Evolutionary conservation across 345 rosid genomes (phyloP), one percentile per base, ranked within the genome.

Genomic region (Populus euphratica): DNA sequence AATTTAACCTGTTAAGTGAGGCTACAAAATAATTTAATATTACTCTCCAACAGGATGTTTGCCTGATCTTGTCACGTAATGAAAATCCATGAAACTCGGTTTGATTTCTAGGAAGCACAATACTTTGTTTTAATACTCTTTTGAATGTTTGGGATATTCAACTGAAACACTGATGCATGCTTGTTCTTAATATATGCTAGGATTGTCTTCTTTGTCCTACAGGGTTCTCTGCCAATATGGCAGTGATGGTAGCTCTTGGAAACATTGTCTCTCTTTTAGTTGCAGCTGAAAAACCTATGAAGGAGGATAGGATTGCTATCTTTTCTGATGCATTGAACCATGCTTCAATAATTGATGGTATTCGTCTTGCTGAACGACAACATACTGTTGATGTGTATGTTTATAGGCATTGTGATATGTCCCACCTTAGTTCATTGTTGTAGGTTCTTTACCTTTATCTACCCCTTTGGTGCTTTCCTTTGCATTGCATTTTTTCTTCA

Each of bases 141-240:
- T 59, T 70, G 56, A 69, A 25, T 38, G 8, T 50, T 0, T n/a
- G 20, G 25, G 62, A 67, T 47, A 35, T 69, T 63, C 23, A 17
- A 70, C 68, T 41, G 73, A 65, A 79, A 82, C 44, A 78, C 81
- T 83, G 76, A 82, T 86, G 75, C 56, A 52, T 74, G 71, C 49
- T 79, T 76, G 74, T 77, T 75, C 76, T 78, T 67, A 68, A 78
- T 86, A 79, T 82, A 79, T 81, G 72, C 56, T 81, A 93, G 99
- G 99, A 95, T 71, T 93, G 97, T 87, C 97, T 95, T 88, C 96
- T 93, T 75, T 95, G 99, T 87, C 98, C 99, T 72, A 88, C 96
- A 80, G 99, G 99, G 27, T 95, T 92, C 89, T 83, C 99, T 74
- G 98, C 99, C 54, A 95, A 95, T 82, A 92, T 91, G 99, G 97